Conservation (phyloP, 176 grass and related monocot genomes). For the Panicum miliaceum region DNA sequence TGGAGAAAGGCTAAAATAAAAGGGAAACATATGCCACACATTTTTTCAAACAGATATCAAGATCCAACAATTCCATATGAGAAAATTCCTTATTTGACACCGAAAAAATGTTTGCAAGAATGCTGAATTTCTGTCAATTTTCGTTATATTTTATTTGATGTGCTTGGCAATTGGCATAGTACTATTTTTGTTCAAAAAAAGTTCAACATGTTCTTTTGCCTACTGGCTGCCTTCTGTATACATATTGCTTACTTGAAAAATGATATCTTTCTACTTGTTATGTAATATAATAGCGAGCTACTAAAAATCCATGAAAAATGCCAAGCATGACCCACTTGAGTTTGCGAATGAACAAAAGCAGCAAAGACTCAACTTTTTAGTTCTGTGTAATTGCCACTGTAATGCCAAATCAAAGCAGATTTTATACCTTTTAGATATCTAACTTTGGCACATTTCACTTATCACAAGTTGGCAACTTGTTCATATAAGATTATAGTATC, state of each 20-base stretch:
- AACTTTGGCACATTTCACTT: background rate
- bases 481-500: slow-evolving; percentile 2
- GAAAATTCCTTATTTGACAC: no score
- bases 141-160: background rate
- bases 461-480: slow-evolving; percentile 29
- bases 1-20: background rate
- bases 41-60: background rate
- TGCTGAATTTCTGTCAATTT: background rate
- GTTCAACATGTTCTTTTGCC: background rate
- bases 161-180: background rate
- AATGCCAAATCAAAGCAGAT: background rate
- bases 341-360: background rate
- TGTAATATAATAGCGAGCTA: background rate
- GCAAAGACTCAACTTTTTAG: background rate
- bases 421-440: slow-evolving; percentile 8
- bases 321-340: background rate
- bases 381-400: background rate
- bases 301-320: background rate
- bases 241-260: background rate
- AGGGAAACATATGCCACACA: background rate
- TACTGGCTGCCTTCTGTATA: background rate
- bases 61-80: background rate
- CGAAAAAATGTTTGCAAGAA: background rate
- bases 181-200: slow-evolving; percentile 6
- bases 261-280: background rate